Percentiles rank a stretch among this genome's conserved stretches.
phyloP scores from a whole-genome alignment of 345 rosid species.

The Populus alba region DNA sequence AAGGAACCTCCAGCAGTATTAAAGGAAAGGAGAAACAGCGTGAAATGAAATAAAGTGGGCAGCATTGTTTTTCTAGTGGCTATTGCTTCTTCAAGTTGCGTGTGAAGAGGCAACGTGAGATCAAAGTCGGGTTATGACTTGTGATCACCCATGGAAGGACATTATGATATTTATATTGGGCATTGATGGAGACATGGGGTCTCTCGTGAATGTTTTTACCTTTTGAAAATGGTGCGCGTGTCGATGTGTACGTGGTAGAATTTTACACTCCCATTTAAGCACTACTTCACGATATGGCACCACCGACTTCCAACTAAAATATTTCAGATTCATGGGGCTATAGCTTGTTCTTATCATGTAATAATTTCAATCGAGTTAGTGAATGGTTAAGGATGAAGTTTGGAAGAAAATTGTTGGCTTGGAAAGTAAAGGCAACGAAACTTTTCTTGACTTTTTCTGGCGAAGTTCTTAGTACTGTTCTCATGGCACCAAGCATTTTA shows the following conservation, averaged over 20 bases:
- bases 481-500: too few species aligned
- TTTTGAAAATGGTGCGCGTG: constrained; percentile 7
- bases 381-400: background rate
- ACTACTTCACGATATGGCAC: constrained; percentile 13
- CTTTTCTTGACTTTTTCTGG: too few species aligned
- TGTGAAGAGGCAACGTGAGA: background rate
- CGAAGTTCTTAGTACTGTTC: too few species aligned
- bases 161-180: constrained; percentile 11
- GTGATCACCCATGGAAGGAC: background rate
- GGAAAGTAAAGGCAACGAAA: background rate
- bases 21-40: constrained; percentile 22
- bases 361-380: background rate
- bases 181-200: constrained; percentile 19
- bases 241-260: background rate
- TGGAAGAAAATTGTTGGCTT: background rate
- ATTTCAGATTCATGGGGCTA: background rate
- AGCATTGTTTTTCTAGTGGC: constrained; percentile 6
- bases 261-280: background rate
- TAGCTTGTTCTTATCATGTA: constrained; percentile 7
- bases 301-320: constrained; percentile 34
- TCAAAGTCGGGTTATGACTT: background rate
- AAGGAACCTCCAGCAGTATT: constrained; percentile 3
- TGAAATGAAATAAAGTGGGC: background rate
- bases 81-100: background rate
- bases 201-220: constrained; percentile 26